phyloP scores from a whole-genome alignment of 768 basidiomycete species.

The Terana coerulea region DNA sequence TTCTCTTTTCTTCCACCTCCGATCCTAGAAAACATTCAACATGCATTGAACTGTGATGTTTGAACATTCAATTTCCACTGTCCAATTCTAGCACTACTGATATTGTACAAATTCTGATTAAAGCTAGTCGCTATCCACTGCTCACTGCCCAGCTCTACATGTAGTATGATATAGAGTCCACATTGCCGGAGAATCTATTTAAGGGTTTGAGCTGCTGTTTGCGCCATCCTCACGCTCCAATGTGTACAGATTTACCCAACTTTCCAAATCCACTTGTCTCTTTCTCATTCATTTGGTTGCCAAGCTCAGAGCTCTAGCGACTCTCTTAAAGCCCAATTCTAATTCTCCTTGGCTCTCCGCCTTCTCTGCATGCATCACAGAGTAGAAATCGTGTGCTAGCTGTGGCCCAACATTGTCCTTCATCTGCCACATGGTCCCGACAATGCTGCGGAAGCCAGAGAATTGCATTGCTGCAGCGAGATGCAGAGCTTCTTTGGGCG shows the following conservation, averaged over 20 bases:
- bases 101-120: no score
- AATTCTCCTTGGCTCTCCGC: neutral
- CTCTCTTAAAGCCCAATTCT: neutral
- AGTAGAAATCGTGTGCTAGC: constrained; percentile 31
- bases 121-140: no score
- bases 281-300: constrained; percentile 3
- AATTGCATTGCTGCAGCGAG: constrained; percentile 39
- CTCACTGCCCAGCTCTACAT: no score
- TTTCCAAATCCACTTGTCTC: neutral
- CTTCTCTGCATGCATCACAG: neutral
- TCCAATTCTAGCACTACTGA: no score
- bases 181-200: no score
- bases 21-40: no score
- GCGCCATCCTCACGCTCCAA: constrained; percentile 5
- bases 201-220: no score
- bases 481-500: constrained; percentile 35
- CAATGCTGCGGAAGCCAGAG: constrained; percentile 28
- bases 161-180: no score
- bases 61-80: no score
- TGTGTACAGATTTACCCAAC: constrained; percentile 13
- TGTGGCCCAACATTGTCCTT: constrained; percentile 33
- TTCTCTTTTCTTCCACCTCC: no score
- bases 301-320: neutral
- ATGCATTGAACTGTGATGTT: no score
- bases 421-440: constrained; percentile 46